A percentile compares a stretch with the other conserved stretches of the same genome.
Evolutionary conservation across 352 stramenopile genomes (phyloP).

Genomic region (Plasmopara muralis): DNA sequence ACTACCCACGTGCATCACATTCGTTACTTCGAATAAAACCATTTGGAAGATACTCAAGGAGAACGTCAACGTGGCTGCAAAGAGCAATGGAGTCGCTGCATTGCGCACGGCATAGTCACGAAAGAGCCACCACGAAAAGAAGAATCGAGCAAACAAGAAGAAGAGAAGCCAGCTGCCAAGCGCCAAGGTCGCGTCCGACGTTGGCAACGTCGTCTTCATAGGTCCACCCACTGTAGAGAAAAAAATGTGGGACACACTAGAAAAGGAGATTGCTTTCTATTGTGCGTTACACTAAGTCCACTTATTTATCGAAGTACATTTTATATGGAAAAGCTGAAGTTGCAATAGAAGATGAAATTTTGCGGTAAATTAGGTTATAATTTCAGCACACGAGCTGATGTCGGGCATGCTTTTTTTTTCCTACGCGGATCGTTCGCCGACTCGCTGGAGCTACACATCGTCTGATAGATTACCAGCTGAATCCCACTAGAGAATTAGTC

Average conservation of each 20-base stretch:
- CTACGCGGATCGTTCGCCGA: too few species aligned
- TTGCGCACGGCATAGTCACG: slow-evolving; percentile 75
- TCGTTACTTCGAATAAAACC: slow-evolving; percentile 75
- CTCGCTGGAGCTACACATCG: too few species aligned
- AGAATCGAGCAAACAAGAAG: slow-evolving; percentile 68
- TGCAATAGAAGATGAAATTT: too few species aligned
- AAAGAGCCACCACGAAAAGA: slow-evolving; percentile 83
- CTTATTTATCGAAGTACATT: too few species aligned
- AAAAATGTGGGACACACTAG: background rate
- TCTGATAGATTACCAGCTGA: too few species aligned
- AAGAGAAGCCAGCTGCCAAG: slow-evolving; percentile 41
- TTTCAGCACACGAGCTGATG: too few species aligned
- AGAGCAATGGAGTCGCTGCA: slow-evolving; percentile 49
- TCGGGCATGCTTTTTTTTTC: too few species aligned
- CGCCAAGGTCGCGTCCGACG: slow-evolving; percentile 24
- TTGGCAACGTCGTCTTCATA: slow-evolving; percentile 1
- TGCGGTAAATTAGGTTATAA: too few species aligned
- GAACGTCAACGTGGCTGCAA: slow-evolving; percentile 68
- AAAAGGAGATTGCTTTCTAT: background rate
- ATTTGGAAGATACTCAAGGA: slow-evolving; percentile 77
- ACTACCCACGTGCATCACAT: slow-evolving; percentile 49
- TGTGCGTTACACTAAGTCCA: too few species aligned
- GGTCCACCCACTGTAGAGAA: background rate
- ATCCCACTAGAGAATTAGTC: too few species aligned
- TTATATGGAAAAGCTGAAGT: too few species aligned